Conservation (phyloP, 768 basidiomycete species). For the Cyclocybe cylindracea region DNA sequence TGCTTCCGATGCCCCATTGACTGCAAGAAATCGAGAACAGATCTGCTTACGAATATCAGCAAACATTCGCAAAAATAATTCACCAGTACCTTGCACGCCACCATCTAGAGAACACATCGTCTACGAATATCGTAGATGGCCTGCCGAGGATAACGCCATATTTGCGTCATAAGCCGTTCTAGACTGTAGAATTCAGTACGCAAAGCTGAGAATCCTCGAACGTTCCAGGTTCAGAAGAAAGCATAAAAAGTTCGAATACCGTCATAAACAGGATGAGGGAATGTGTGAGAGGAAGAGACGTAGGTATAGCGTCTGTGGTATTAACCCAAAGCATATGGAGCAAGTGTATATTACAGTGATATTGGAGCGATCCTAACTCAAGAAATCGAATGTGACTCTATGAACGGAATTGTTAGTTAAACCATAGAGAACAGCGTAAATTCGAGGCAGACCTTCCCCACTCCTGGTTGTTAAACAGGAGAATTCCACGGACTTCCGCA, state of each 20-base stretch:
- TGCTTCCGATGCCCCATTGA: background rate
- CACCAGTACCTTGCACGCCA: too few species aligned
- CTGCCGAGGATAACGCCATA: constrained; percentile 7
- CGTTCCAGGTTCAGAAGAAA: too few species aligned
- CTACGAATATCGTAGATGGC: background rate
- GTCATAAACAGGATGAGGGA: background rate
- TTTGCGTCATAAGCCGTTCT: background rate
- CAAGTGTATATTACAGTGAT: constrained; percentile 5
- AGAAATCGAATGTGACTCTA: constrained; percentile 53
- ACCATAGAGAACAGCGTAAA: constrained; percentile 4
- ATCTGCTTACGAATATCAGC: too few species aligned
- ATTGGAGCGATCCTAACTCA: constrained; percentile 24
- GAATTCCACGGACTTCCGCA: constrained; percentile 81
- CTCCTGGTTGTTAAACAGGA: constrained; percentile 74
- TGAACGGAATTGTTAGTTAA: constrained; percentile 10
- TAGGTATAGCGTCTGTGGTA: constrained; percentile 1
- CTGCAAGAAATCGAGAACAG: background rate
- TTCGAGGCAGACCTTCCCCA: constrained; percentile 67
- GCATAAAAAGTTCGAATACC: background rate
- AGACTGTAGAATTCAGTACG: background rate
- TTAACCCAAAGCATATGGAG: constrained; percentile 8
- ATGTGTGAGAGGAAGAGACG: background rate
- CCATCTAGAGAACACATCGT: background rate
- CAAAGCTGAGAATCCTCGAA: background rate
- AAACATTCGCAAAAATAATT: too few species aligned